Evolutionary conservation across 2,329 filamentous ascomycete genomes (phyloP).

Genomic region (Coccinonectria pachysandricola): DNA sequence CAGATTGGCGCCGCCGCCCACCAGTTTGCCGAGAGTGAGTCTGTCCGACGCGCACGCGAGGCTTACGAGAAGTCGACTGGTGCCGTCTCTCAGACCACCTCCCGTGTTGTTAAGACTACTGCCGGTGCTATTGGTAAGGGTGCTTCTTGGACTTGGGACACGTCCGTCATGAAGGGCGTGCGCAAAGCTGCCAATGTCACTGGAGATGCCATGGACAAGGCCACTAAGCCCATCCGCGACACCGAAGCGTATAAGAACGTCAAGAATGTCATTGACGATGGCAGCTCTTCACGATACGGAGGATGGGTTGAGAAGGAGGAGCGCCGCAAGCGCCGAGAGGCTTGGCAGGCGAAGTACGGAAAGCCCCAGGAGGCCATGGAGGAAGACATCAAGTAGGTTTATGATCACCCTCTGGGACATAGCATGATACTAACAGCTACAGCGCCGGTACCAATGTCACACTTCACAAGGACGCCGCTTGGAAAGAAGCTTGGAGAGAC

Average conservation of each 20-base stretch:
- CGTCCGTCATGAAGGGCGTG: constrained; percentile 81
- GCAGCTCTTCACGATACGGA: constrained; percentile 89
- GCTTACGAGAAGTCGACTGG: constrained; percentile 82
- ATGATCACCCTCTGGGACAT: not conserved
- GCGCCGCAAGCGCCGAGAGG: constrained; percentile 66
- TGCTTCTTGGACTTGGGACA: constrained; percentile 96
- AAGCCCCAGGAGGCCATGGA: constrained; percentile 50
- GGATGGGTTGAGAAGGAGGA: constrained; percentile 97
- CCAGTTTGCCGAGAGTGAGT: constrained; percentile 87
- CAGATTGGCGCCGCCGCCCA: constrained; percentile 81
- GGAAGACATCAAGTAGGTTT: constrained; percentile 78
- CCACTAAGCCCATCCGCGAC: constrained; percentile 85
- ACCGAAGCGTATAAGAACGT: constrained; percentile 93
- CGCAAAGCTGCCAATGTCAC: constrained; percentile 78
- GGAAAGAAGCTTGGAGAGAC: constrained; percentile 97
- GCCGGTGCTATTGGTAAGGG: constrained; percentile 81
- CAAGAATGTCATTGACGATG: constrained; percentile 93
- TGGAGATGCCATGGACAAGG: constrained; percentile 80
- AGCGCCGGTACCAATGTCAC: constrained; percentile 93
- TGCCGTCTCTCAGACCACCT: constrained; percentile 68
- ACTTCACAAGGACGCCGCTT: constrained; percentile 90
- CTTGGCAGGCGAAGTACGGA: constrained; percentile 55
- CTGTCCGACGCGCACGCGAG: constrained; percentile 72
- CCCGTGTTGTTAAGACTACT: constrained; percentile 73
- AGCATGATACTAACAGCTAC: constrained; percentile 23